Percentiles rank a stretch among this genome's conserved stretches.
These are phyloP conservation scores for Paralagenidium karlingii DNA, from an alignment of 352 stramenopile genomes.

Conservation along the genomic window DNA sequence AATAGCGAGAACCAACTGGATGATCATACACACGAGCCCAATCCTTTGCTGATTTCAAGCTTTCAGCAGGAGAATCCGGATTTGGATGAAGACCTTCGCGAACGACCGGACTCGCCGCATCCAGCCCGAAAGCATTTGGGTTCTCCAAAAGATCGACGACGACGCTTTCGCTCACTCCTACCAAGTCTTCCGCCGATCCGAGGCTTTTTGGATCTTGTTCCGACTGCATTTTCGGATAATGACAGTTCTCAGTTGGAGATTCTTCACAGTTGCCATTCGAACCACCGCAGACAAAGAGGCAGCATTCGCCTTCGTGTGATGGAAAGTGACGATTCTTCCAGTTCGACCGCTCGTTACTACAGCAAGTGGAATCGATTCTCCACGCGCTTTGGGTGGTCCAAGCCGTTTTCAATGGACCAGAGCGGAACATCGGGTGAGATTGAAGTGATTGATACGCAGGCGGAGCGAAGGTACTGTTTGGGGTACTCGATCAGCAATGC, in stretches of 20 bases:
- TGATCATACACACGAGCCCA: no score
- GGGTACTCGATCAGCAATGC: constrained; percentile 68
- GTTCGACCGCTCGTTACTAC: constrained; percentile 10
- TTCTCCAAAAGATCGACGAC: constrained; percentile 45
- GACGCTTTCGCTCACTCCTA: constrained; percentile 54
- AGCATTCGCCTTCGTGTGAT: constrained; percentile 67
- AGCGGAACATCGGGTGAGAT: constrained; percentile 61
- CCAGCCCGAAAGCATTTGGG: no score
- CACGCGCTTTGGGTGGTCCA: constrained; percentile 65
- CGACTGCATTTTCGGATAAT: constrained; percentile 60
- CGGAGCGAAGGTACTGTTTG: constrained; percentile 61
- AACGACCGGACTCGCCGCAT: no score
- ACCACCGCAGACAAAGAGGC: constrained; percentile 44
- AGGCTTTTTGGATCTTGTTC: constrained; percentile 67
- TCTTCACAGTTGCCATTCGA: constrained; percentile 70
- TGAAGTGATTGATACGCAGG: constrained; percentile 44
- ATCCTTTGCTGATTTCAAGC: no score
- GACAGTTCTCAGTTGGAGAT: constrained; percentile 65
- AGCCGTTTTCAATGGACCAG: constrained; percentile 58
- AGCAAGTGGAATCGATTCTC: constrained; percentile 23
- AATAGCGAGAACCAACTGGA: no score
- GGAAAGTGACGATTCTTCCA: constrained; percentile 9
- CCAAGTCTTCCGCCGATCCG: constrained; percentile 73
- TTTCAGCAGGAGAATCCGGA: no score
- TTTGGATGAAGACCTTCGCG: no score